A percentile compares a stretch with the other conserved stretches of the same genome.
These are phyloP conservation scores for Diversispora epigaea DNA, from an alignment of 192 early-diverging fungal genomes.

Conservation along the genomic window DNA sequence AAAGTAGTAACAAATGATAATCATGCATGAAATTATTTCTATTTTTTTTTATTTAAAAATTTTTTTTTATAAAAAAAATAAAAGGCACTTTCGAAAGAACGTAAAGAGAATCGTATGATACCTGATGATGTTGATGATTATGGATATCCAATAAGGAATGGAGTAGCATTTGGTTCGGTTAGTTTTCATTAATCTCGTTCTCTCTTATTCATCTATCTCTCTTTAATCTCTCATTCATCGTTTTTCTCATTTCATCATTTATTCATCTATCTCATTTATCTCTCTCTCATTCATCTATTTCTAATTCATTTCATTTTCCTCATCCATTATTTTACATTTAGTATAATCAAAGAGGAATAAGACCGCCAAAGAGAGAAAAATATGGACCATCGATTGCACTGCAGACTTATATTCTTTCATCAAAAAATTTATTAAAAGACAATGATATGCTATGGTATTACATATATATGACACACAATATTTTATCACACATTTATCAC, in stretches of 20 bases:
- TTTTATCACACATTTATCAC: not conserved
- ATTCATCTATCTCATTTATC: too few relatives aligned
- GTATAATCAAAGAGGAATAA: not conserved
- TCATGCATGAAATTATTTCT: too few relatives aligned
- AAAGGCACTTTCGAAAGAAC: not conserved
- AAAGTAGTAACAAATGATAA: not conserved
- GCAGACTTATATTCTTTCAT: not conserved
- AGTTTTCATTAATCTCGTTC: not conserved
- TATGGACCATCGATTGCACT: not conserved
- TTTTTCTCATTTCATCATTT: too few relatives aligned
- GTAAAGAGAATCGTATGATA: not conserved
- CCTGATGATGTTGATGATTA: not conserved
- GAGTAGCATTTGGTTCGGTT: not conserved
- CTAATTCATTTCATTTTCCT: not conserved
- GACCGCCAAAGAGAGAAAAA: not conserved
- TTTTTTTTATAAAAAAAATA: not conserved
- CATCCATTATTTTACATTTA: not conserved
- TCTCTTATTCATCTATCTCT: too few relatives aligned
- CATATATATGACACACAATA: not conserved
- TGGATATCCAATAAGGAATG: slow-evolving; percentile 6
- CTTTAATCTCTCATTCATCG: too few relatives aligned
- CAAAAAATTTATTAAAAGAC: not conserved
- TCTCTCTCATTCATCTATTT: not conserved
- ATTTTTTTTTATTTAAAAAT: not conserved
- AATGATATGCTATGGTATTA: slow-evolving; percentile 15